Evolutionary conservation across 495 filamentous ascomycete genomes (phyloP), one percentile per base, ranked within the genome.

Genomic region (Bombardia bombarda): DNA sequence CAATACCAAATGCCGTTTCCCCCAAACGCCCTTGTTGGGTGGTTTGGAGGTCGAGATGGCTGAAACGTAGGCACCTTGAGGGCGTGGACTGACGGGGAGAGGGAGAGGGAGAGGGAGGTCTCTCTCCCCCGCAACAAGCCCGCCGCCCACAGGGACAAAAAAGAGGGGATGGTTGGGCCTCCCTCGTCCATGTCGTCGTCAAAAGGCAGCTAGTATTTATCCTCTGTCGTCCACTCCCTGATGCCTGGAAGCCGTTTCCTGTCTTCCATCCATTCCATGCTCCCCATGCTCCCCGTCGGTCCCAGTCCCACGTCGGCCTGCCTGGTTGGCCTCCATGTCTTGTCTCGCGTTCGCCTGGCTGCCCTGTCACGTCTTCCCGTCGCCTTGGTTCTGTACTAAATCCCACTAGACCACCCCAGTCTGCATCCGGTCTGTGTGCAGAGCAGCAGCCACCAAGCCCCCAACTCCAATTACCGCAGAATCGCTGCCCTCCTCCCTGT

Each of bases 381-480:
- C 37, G 43, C 49, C 45, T 50, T 47, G 57, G 57, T 55, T 60
- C 57, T 38, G 49, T 35, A 22, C 41, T 43, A 49, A 57, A 47
- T 55, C 51, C 51, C 40, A 50, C 50, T 51, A 40, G 46, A 49
- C 42, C 38, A 53, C 52, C 53, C 53, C 46, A 49, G 48, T 49
- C 40, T 41, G 50, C n/a, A n/a, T n/a, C n/a, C n/a, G n/a, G n/a
- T n/a, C n/a, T 44, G 43, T 42, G 46, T 42, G 46, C 42, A 49
- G 45, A 55, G 46, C 43, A 47, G 55, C 55, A 58, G 55, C 55
- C 55, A 58, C 52, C 49, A 51, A 52, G 49, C 52, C 49, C 43
- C 46, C 43, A 20, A 45, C 44, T 43, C 47, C 49, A 55, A 46
- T 47, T 47, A 40, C 51, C 55, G 55, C 46, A 52, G 49, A 42